These are phyloP conservation scores for Cymbopogon citratus DNA, from an alignment of 176 grass and related monocot genomes.

Conservation along the genomic window DNA sequence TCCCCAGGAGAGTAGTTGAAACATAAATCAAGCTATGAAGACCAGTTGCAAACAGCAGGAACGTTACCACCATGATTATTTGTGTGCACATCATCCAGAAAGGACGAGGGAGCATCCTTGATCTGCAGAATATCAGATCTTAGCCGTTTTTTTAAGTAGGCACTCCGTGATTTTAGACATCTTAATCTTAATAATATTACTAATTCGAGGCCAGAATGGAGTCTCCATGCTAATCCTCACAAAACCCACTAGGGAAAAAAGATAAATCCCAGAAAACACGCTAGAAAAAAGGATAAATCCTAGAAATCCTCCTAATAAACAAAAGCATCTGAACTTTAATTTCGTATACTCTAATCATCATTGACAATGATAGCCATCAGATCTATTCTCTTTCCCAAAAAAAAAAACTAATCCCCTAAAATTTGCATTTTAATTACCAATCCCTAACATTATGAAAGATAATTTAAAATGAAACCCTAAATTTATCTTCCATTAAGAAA, in stretches of 20 bases:
- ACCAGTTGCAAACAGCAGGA: constrained; percentile 70
- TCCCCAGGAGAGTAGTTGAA: constrained; percentile 62
- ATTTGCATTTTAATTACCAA: neutral
- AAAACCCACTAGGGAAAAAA: neutral
- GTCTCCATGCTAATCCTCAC: neutral
- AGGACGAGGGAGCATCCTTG: constrained; percentile 85
- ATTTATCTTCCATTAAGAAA: too few relatives aligned
- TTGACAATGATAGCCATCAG: neutral
- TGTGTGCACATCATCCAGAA: constrained; percentile 93
- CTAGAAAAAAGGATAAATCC: neutral
- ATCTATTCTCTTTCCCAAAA: neutral
- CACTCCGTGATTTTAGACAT: neutral
- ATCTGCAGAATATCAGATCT: constrained; percentile 45
- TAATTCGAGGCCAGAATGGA: neutral
- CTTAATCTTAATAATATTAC: neutral
- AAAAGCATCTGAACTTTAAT: neutral
- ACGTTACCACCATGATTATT: constrained; percentile 80
- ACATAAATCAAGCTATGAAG: constrained; percentile 61
- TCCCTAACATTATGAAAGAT: too few relatives aligned
- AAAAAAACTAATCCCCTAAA: neutral
- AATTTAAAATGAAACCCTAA: too few relatives aligned
- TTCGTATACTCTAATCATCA: neutral
- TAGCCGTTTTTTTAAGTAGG: neutral
- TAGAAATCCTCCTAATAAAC: neutral
- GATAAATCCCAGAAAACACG: too few relatives aligned